Evolutionary conservation across 2,329 filamentous ascomycete species (phyloP).

Genomic region (Cryphonectria naterciae): DNA sequence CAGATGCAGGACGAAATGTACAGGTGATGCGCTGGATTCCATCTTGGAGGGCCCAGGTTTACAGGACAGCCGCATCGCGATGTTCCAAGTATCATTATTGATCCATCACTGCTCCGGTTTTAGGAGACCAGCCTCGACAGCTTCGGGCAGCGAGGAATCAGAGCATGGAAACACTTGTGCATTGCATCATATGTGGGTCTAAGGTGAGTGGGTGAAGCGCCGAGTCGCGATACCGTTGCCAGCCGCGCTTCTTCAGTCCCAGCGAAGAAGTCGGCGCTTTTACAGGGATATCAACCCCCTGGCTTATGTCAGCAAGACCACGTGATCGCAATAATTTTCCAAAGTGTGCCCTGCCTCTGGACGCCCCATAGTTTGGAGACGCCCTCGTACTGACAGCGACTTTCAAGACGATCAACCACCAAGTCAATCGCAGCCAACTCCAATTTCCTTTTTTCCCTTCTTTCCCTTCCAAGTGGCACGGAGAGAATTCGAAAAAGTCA

Average conservation of each 20-base stretch:
- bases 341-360: slow-evolving; percentile 13
- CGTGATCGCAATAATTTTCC: slow-evolving; percentile 18
- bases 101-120: slow-evolving; percentile 24
- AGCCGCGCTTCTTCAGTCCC: slow-evolving; percentile 14
- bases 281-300: slow-evolving; percentile 7
- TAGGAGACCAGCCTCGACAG: slow-evolving; percentile 19
- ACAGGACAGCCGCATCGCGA: background rate
- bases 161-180: background rate
- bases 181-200: slow-evolving; percentile 29
- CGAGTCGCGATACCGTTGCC: slow-evolving; percentile 10
- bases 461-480: slow-evolving; percentile 42
- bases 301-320: slow-evolving; percentile 11
- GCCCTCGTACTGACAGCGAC: slow-evolving; percentile 15
- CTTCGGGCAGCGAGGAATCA: slow-evolving; percentile 27
- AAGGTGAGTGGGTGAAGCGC: background rate
- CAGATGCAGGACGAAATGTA: background rate
- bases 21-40: background rate
- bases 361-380: slow-evolving; percentile 12
- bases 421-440: slow-evolving; percentile 41
- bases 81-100: background rate
- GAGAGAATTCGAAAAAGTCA: slow-evolving; percentile 50
- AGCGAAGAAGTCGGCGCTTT: background rate
- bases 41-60: background rate
- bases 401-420: slow-evolving; percentile 32
- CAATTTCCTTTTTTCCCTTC: slow-evolving; percentile 50